Percentiles rank a stretch among this genome's conserved stretches.
Conservation (phyloP, 768 basidiomycete species). For the Boletus coccyginus region DNA sequence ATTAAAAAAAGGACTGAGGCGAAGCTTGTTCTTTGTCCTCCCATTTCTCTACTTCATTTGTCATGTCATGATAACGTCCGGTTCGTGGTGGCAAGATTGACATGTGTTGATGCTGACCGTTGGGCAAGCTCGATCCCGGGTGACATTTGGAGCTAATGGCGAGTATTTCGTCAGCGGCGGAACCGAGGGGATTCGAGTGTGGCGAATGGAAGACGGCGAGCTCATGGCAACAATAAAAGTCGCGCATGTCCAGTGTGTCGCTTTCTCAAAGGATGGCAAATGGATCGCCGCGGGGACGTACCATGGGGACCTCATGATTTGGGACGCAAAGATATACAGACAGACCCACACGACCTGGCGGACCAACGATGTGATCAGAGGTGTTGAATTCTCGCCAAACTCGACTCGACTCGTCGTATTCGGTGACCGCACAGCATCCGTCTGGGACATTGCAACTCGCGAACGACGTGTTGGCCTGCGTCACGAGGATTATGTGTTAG, state of each 20-base stretch:
- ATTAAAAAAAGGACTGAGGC: no score
- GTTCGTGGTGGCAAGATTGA: no score
- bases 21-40: no score
- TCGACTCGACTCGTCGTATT: no score
- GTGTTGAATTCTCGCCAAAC: not conserved
- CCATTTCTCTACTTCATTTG: no score
- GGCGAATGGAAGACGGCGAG: not conserved
- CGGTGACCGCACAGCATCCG: no score
- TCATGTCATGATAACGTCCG: no score
- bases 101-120: no score
- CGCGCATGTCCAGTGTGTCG: not conserved
- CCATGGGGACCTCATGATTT: not conserved
- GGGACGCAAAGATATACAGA: not conserved
- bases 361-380: not conserved
- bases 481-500: no score
- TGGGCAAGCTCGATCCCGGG: no score
- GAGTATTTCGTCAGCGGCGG: not conserved
- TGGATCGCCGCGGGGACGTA: not conserved
- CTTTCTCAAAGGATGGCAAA: not conserved
- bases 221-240: not conserved
- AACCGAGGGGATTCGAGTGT: not conserved
- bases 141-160: not conserved
- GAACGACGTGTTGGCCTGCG: no score
- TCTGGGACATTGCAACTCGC: no score
- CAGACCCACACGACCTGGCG: not conserved